Evolutionary conservation across 2,329 filamentous ascomycete species (phyloP).

Genomic region (Passalora sequoiae): DNA sequence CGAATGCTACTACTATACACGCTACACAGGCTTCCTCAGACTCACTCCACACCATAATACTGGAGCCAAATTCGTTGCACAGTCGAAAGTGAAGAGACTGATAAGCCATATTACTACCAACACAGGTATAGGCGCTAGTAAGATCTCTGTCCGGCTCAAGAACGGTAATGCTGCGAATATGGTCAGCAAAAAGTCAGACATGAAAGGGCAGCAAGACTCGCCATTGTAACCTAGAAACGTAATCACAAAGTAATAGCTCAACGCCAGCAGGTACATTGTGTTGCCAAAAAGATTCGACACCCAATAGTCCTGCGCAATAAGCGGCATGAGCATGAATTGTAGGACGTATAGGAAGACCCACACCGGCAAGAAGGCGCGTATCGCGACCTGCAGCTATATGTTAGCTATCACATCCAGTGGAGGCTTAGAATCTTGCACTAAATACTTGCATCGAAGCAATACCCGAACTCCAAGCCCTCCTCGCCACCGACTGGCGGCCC

Average conservation of each 20-base stretch:
- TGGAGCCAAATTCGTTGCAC: constrained; percentile 48
- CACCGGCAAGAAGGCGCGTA: constrained; percentile 62
- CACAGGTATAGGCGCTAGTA: constrained; percentile 58
- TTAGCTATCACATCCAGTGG: constrained; percentile 11
- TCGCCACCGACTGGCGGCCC: constrained; percentile 43
- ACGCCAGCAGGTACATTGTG: constrained; percentile 60
- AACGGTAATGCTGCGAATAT: constrained; percentile 53
- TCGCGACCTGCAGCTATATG: constrained; percentile 48
- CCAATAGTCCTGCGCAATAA: constrained; percentile 53
- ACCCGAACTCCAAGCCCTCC: constrained; percentile 63
- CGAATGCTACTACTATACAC: too few relatives aligned
- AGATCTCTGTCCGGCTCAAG: constrained; percentile 60
- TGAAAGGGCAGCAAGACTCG: constrained; percentile 24
- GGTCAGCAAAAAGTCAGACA: constrained; percentile 13
- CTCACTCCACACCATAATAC: constrained; percentile 47
- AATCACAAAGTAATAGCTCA: constrained; percentile 63
- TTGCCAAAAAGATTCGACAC: constrained; percentile 59
- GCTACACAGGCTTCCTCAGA: constrained; percentile 39
- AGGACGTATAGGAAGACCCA: constrained; percentile 63
- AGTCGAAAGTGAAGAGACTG: constrained; percentile 49
- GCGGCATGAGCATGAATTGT: constrained; percentile 62
- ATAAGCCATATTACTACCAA: constrained; percentile 56
- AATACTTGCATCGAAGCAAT: constrained; percentile 64
- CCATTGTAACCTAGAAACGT: constrained; percentile 65
- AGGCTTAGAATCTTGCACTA: too few relatives aligned